Base-by-base conservation (phyloP, 139 green algal genomes). In the Coelastrella sp. region DNA sequence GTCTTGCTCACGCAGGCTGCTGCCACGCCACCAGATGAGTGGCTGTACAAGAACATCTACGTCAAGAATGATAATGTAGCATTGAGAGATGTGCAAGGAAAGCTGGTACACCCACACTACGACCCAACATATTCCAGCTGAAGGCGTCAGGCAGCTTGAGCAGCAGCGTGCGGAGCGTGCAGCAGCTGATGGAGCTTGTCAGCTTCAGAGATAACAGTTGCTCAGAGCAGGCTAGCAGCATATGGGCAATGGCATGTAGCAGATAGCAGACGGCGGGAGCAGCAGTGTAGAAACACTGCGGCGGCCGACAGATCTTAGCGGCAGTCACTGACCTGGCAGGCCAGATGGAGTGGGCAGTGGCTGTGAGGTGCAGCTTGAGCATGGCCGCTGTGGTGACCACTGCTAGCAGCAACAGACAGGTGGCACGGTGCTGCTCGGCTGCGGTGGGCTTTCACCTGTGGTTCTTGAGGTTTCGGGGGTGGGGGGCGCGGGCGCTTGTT, bases 31-130 rank as follows among this genome's bases (percentile, higher is more conserved):
- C 80, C 79, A 4, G 57, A 66, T 10, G 87, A 95, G 3, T 83
- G 77, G 73, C 85, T 97, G 61, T 97, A 86, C 87, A 77, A 79
- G 5, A 92, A 96, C 89, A 92, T 97, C 19, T 97, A 96, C 19
- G 79, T 65, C 56, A 58, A 64, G 8, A 23, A 57, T 47, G 68
- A 60, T 0, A 81, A 91, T 47, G 73, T 75, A 7, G 22, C 20
- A 10, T 22, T 95, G 80, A 81, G 93, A 13, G 83, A 57, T 8
- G 79, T 95, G 8, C 58, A 90, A n/a, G 92, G 89, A 10, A 22
- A 54, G 20, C 90, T 92, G 85, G 13, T 89, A 4, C 83, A 73
- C 74, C 90, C 93, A 10, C 80, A 83, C 0, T 95, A 90, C 16
- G 93, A 95, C 86, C 90, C 90, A 13, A 76, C 57, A 2, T 95